Evolutionary conservation across 2,329 filamentous ascomycete genomes (phyloP).

Genomic region (Hypoxylon sp.): DNA sequence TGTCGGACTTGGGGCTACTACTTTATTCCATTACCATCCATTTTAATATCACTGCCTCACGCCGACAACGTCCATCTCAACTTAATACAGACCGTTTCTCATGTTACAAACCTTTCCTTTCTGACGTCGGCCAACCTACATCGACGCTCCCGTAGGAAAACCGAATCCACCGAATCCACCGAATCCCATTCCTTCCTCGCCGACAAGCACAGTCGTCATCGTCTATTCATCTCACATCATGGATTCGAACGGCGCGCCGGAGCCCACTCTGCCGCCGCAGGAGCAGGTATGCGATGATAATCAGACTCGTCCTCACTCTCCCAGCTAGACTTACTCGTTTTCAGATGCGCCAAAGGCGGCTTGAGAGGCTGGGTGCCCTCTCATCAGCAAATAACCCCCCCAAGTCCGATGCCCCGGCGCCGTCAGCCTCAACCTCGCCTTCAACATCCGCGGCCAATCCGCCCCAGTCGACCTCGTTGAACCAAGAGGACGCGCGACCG

Average conservation of each 20-base stretch:
- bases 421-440: conserved; percentile 24
- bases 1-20: conserved; percentile 13
- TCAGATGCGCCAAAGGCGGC: conserved; percentile 52
- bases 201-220: neutral
- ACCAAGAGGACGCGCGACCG: conserved; percentile 40
- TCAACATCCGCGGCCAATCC: conserved; percentile 32
- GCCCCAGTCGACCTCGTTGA: conserved; percentile 30
- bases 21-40: conserved; percentile 36
- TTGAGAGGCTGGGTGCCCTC: conserved; percentile 49
- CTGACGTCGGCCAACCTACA: neutral
- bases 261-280: conserved; percentile 51
- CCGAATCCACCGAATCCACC: neutral
- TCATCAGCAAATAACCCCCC: conserved; percentile 38
- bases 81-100: neutral
- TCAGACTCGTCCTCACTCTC: neutral
- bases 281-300: conserved; percentile 50
- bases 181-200: neutral
- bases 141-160: neutral
- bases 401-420: conserved; percentile 24
- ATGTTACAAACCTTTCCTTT: neutral
- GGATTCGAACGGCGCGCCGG: conserved; percentile 50
- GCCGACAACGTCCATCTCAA: neutral
- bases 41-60: conserved; percentile 1
- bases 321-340: conserved; percentile 27
- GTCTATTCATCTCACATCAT: conserved; percentile 36